phyloP scores from a whole-genome alignment of 306 rosid genomes.

The Boehmeria nivea region DNA sequence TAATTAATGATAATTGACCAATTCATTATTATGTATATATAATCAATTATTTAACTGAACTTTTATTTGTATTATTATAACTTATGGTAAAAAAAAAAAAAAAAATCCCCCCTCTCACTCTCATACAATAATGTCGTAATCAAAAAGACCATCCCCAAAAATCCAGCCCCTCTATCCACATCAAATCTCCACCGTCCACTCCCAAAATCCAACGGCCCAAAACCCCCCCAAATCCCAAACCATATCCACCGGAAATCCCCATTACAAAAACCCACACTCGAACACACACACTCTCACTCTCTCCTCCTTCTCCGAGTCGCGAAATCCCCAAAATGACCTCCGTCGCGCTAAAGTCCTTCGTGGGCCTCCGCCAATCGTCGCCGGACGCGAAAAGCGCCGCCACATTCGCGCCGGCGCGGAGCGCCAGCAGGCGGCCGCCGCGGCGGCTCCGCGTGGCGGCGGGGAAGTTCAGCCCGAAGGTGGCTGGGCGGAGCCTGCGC shows the following conservation, averaged over 20 bases:
- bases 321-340: slow-evolving; percentile 51
- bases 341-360: slow-evolving; percentile 74
- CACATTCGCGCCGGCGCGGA: slow-evolving; percentile 22
- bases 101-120: no score
- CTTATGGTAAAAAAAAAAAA: no score
- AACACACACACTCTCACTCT: not conserved
- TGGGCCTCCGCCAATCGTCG: slow-evolving; percentile 75
- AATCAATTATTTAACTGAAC: no score
- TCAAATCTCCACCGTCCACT: slow-evolving; percentile 32
- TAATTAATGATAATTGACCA: no score
- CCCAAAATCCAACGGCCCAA: slow-evolving; percentile 37
- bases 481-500: slow-evolving; percentile 70
- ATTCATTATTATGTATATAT: no score
- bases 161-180: slow-evolving; percentile 44
- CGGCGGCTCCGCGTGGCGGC: slow-evolving; percentile 47
- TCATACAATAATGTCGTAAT: not conserved
- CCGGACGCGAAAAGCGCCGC: slow-evolving; percentile 37
- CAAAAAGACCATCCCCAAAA: slow-evolving; percentile 29
- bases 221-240: slow-evolving; percentile 35
- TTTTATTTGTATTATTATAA: no score
- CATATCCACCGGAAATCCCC: slow-evolving; percentile 46
- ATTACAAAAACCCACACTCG: not conserved
- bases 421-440: slow-evolving; percentile 11
- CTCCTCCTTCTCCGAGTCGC: not conserved
- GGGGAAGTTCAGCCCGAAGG: slow-evolving; percentile 54